Conservation (phyloP, 2,329 filamentous ascomycete species). For the Talaromyces sp. region DNA sequence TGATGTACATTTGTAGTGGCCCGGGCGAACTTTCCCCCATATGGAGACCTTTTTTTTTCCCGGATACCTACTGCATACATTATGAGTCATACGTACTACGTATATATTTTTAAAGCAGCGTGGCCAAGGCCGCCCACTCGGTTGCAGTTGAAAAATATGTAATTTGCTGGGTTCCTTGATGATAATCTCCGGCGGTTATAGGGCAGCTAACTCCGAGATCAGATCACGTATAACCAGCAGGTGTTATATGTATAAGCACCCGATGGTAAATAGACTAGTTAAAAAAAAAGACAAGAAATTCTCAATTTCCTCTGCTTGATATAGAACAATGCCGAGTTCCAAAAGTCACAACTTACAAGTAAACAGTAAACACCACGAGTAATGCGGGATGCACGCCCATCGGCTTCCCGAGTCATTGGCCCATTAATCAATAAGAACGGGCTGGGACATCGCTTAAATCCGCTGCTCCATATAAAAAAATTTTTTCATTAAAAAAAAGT, state of each 20-base stretch:
- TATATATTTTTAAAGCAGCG: background rate
- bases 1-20: background rate
- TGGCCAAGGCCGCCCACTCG: background rate
- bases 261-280: background rate
- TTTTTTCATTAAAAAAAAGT: too few relatives aligned
- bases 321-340: too few relatives aligned
- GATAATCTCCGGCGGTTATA: background rate
- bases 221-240: background rate
- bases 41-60: too few relatives aligned
- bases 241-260: background rate
- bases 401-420: background rate
- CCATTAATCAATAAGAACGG: too few relatives aligned
- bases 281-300: background rate
- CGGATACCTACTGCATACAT: too few relatives aligned
- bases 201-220: background rate
- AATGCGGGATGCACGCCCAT: background rate
- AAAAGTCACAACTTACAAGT: too few relatives aligned
- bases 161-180: too few relatives aligned
- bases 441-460: too few relatives aligned
- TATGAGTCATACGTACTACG: background rate
- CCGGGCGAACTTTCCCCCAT: background rate
- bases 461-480: too few relatives aligned
- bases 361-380: background rate
- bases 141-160: too few relatives aligned
- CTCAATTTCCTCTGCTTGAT: too few relatives aligned